These are phyloP conservation scores for Arctium minus DNA, from an alignment of 129 eudicot genomes.

Conservation along the genomic window DNA sequence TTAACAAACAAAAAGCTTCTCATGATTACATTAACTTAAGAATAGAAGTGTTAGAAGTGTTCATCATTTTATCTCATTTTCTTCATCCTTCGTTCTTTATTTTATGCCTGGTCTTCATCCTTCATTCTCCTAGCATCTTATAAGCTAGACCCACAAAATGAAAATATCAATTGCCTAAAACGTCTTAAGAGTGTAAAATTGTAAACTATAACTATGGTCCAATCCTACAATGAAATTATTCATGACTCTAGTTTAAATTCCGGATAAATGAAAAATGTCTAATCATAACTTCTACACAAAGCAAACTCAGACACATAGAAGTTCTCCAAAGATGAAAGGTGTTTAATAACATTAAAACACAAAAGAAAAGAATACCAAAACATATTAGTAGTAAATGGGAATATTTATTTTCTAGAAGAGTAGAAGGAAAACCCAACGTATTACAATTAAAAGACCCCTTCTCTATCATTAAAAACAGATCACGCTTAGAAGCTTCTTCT, in stretches of 20 bases:
- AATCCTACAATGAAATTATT: constrained; percentile 6
- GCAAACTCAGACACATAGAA: background rate
- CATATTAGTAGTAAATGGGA: background rate
- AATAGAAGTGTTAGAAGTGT: background rate
- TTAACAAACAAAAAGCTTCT: background rate
- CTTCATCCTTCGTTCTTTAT: background rate
- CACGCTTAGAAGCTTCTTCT: background rate
- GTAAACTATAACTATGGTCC: background rate
- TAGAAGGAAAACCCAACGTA: background rate
- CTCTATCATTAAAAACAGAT: background rate
- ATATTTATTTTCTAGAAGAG: background rate
- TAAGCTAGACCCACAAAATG: background rate
- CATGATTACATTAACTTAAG: background rate
- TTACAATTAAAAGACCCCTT: background rate
- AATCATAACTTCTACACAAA: constrained; percentile 1
- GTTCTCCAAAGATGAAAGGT: background rate
- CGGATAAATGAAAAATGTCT: background rate
- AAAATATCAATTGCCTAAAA: background rate
- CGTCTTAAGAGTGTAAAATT: background rate
- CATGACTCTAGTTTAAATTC: background rate
- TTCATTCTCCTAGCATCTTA: no score
- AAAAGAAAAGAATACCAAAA: background rate
- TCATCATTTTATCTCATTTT: background rate
- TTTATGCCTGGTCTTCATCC: background rate
- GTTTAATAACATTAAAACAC: background rate